These are phyloP conservation scores for Camillea tinctor DNA, from an alignment of 2,329 filamentous ascomycete genomes.

Conservation along the genomic window DNA sequence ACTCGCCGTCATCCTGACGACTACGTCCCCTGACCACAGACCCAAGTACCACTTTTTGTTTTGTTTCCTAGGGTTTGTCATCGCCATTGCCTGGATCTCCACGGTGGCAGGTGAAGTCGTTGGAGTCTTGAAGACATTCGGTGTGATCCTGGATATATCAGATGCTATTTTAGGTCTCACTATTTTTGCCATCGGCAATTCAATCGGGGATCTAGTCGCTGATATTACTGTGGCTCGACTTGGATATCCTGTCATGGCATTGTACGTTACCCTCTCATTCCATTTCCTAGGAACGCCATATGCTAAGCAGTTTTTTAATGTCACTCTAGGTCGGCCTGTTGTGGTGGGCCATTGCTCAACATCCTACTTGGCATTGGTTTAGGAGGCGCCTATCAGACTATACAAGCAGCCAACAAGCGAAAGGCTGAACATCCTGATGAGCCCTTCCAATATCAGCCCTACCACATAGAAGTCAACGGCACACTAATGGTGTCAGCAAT, in stretches of 20 bases:
- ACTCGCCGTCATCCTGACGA: constrained; percentile 64
- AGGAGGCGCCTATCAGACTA: constrained; percentile 83
- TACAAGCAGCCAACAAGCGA: constrained; percentile 64
- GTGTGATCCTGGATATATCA: constrained; percentile 87
- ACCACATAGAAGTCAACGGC: constrained; percentile 78
- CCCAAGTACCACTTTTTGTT: constrained; percentile 75
- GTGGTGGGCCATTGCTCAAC: constrained; percentile 98
- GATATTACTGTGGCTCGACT: constrained; percentile 92
- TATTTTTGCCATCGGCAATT: constrained; percentile 95
- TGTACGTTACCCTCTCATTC: constrained; percentile 44
- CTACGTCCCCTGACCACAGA: constrained; percentile 65
- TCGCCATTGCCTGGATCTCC: constrained; percentile 94
- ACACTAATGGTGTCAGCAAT: constrained; percentile 82
- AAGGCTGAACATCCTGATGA: constrained; percentile 66
- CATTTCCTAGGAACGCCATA: background rate
- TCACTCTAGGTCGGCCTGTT: constrained; percentile 71
- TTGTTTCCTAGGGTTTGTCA: constrained; percentile 86
- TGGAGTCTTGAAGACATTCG: constrained; percentile 87
- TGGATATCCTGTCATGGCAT: constrained; percentile 94
- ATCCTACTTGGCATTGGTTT: constrained; percentile 94
- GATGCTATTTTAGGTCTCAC: constrained; percentile 94
- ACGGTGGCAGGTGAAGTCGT: constrained; percentile 96
- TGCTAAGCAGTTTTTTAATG: constrained; percentile 21
- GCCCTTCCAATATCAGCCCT: constrained; percentile 68
- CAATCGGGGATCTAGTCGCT: constrained; percentile 87